Evolutionary conservation across 2,329 filamentous ascomycete genomes (phyloP), one percentile per base, ranked within the genome.

Genomic region (Cryphonectria japonica): DNA sequence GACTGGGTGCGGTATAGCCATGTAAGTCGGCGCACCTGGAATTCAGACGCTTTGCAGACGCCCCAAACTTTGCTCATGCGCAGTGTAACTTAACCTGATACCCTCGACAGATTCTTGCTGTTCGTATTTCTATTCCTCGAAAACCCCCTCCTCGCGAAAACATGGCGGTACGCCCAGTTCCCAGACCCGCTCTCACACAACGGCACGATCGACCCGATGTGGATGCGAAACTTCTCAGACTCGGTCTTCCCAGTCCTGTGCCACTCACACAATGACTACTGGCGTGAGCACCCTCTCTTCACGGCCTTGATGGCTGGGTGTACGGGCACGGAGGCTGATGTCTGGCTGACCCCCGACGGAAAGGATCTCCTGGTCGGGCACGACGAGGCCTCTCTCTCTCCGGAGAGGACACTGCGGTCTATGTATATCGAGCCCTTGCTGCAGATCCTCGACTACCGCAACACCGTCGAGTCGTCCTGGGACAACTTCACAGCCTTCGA

Each of bases 371-470:
- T 59, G 6, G 54, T 59, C 13, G 54, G 54, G 14, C 29, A 59
- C 54, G 54, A 59, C 14, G 26, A 32, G 26, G 54, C 54, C 13
- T 59, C 54, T 19, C 54, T 59, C 13, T 34, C 54, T 2, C 54
- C 54, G 11, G 54, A 59, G 54, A 32, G 29, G 54, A 59, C 54
- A 59, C 29, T 59, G 54, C 54, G 29, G 29, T 59, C 54, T 2
- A 59, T 59, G 54, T 59, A 59, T 14, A 34, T 59, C 54, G 26
- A 59, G 4, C 54, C 54, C 2, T 14, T 59, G 6, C 54, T 59
- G 26, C 54, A 32, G 54, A 59, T 59, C 54, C 54, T 59, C 26
- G 54, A 59, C 54, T 59, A 59, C 3, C 54, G 54, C 26, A 59
- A 59, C 54, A 59, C 54, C 14, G 54, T 59, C 29, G 54, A 59